A percentile compares a stretch with the other conserved stretches of the same genome.
phyloP scores from a whole-genome alignment of 805 yeast genomes.

The Yarrowia sp. region DNA sequence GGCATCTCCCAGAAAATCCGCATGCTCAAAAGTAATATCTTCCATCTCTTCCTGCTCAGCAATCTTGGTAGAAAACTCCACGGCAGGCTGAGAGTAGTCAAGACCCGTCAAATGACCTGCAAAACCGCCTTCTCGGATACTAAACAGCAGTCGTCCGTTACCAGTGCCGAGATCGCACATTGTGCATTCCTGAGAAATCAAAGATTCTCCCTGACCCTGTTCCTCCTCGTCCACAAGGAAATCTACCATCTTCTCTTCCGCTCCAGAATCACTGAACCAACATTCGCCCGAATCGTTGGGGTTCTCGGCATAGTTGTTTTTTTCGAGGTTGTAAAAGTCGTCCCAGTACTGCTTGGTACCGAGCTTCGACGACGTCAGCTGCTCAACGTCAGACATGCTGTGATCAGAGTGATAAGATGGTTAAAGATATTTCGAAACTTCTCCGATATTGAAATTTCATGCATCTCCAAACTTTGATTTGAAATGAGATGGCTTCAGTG shows the following conservation, averaged over 20 bases:
- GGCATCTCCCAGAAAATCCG: conserved; percentile 66
- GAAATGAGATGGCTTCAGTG: neutral
- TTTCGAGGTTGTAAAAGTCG: conserved; percentile 77
- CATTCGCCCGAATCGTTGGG: conserved; percentile 90
- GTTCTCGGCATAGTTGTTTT: conserved; percentile 71
- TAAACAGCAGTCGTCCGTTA: conserved; percentile 86
- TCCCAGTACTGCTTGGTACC: conserved; percentile 66
- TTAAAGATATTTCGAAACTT: neutral
- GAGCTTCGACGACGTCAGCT: conserved; percentile 30
- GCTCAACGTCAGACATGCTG: conserved; percentile 35
- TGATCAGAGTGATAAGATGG: neutral
- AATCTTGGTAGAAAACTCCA: conserved; percentile 72
- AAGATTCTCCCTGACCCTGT: conserved; percentile 43
- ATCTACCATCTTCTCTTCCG: conserved; percentile 82
- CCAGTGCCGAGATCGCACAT: conserved; percentile 94
- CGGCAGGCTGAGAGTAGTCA: conserved; percentile 86
- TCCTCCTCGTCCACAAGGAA: conserved; percentile 62
- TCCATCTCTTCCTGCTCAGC: conserved; percentile 50
- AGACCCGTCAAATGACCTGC: conserved; percentile 71
- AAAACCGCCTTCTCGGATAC: conserved; percentile 68
- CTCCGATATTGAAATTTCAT: conserved; percentile 24
- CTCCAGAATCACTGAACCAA: conserved; percentile 96
- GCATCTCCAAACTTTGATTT: conserved; percentile 18
- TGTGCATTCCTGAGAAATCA: conserved; percentile 44
- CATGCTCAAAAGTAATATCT: conserved; percentile 62